Conservation (phyloP, 495 filamentous ascomycete genomes). For the Elasticomyces elasticus region DNA sequence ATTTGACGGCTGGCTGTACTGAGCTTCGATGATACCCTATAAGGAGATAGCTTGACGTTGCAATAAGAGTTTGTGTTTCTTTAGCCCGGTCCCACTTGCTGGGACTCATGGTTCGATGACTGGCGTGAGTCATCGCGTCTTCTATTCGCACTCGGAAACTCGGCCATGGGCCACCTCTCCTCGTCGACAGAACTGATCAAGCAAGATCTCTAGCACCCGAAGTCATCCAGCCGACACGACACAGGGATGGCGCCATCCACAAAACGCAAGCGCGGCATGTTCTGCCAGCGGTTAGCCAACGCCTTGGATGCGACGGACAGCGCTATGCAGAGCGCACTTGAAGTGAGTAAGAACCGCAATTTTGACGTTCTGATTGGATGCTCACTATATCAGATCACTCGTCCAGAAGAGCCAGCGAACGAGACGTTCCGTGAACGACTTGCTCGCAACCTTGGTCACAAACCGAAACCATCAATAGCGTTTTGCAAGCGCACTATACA, state of each 20-base stretch:
- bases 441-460: background rate
- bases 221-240: background rate
- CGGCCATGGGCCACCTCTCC: too few species aligned
- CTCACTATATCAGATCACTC: too few species aligned
- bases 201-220: too few species aligned
- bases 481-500: background rate
- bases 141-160: background rate
- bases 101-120: background rate
- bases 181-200: too few species aligned
- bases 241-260: background rate
- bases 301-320: background rate
- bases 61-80: background rate
- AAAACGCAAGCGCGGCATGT: background rate
- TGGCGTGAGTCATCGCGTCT: background rate
- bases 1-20: background rate
- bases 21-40: background rate
- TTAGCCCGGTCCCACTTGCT: background rate
- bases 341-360: too few species aligned
- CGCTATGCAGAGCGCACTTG: too few species aligned
- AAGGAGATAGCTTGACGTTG: background rate
- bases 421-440: background rate
- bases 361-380: too few species aligned
- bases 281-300: background rate
- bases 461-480: background rate
- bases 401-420: too few species aligned